Evolutionary conservation across 495 filamentous ascomycete genomes (phyloP).

Genomic region (Aspergillus haitiensis): DNA sequence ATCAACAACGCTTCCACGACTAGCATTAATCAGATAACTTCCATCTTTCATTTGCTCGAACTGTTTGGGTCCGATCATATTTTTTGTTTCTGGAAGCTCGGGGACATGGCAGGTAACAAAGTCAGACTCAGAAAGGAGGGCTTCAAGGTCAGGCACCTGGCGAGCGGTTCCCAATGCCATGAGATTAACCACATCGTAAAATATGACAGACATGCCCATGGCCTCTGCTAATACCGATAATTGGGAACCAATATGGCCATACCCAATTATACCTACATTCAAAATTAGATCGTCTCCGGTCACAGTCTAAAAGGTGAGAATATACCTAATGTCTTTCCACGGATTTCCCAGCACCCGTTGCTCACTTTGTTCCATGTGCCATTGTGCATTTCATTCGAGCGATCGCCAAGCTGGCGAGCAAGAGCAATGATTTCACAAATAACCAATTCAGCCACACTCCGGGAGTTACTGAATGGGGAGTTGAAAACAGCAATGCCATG

Average conservation of each 20-base stretch:
- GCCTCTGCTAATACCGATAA: slow-evolving; percentile 93
- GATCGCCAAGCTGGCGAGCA: slow-evolving; percentile 88
- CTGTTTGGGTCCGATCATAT: slow-evolving; percentile 78
- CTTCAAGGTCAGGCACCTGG: slow-evolving; percentile 76
- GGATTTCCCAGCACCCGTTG: slow-evolving; percentile 94
- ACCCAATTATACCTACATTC: slow-evolving; percentile 78
- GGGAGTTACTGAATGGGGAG: slow-evolving; percentile 96
- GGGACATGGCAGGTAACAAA: slow-evolving; percentile 95
- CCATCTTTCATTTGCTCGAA: slow-evolving; percentile 88
- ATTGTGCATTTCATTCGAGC: slow-evolving; percentile 89
- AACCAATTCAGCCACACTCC: slow-evolving; percentile 93
- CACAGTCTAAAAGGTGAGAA: not conserved
- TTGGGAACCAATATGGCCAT: slow-evolving; percentile 97
- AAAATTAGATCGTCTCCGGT: slow-evolving; percentile 12
- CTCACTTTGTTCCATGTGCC: slow-evolving; percentile 99
- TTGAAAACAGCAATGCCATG: slow-evolving; percentile 98
- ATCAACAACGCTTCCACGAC: slow-evolving; percentile 89
- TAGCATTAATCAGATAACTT: slow-evolving; percentile 93
- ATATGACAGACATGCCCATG: slow-evolving; percentile 96
- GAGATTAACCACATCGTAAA: slow-evolving; percentile 88
- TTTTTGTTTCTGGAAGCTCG: slow-evolving; percentile 84
- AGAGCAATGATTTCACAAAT: slow-evolving; percentile 91
- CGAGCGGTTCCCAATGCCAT: slow-evolving; percentile 88
- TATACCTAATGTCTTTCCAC: slow-evolving; percentile 90
- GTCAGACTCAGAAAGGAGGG: slow-evolving; percentile 75